Evolutionary conservation across 345 rosid genomes (phyloP).

Genomic region (Populus pruinosa): DNA sequence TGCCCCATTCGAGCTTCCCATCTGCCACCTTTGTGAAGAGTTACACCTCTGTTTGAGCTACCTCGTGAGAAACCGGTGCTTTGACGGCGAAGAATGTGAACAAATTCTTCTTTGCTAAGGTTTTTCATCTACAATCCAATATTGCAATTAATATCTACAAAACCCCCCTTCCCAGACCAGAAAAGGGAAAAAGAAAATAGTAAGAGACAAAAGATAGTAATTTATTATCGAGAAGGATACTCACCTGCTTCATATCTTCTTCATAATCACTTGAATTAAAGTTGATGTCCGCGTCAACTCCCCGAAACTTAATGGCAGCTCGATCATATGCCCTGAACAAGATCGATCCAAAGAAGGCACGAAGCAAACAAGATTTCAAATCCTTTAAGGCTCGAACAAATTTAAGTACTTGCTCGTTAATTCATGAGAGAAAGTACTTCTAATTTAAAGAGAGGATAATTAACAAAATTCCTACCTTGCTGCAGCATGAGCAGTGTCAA

Average conservation of each 20-base stretch:
- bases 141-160: background rate
- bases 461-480: slow-evolving; percentile 15
- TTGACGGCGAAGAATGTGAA: slow-evolving; percentile 23
- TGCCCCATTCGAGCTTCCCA: slow-evolving; percentile 27
- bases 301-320: slow-evolving; percentile 34
- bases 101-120: slow-evolving; percentile 21
- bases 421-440: background rate
- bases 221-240: too few relatives aligned
- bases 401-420: background rate
- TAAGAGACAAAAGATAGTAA: background rate
- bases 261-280: slow-evolving; percentile 25
- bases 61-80: slow-evolving; percentile 15
- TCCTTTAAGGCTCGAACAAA: background rate
- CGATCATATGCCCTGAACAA: slow-evolving; percentile 28
- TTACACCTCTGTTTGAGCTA: slow-evolving; percentile 16
- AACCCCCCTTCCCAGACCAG: background rate
- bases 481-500: slow-evolving; percentile 28
- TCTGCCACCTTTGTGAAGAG: slow-evolving; percentile 23
- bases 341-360: background rate
- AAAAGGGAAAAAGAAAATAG: background rate
- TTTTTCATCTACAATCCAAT: slow-evolving; percentile 22
- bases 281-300: slow-evolving; percentile 32
- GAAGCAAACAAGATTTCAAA: background rate
- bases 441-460: background rate
- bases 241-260: slow-evolving; percentile 27